Evolutionary conservation across 306 rosid species (phyloP).

Genomic region (Arachis stenosperma): DNA sequence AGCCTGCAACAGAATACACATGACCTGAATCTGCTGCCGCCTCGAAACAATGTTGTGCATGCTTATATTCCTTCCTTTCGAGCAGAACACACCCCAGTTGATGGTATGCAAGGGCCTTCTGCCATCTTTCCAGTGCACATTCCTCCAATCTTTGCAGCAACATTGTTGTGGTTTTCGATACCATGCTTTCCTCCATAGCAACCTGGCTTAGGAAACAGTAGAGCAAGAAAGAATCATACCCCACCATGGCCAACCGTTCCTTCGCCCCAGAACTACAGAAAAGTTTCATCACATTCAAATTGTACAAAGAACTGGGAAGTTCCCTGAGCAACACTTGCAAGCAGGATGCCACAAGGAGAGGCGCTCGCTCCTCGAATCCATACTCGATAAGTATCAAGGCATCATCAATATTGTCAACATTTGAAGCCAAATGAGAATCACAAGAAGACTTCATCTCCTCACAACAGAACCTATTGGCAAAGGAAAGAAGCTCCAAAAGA

Average conservation of each 20-base stretch:
- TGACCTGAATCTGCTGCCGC: slow-evolving; percentile 69
- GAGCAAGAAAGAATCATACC: slow-evolving; percentile 64
- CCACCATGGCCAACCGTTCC: slow-evolving; percentile 55
- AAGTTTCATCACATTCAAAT: slow-evolving; percentile 49
- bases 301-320: slow-evolving; percentile 55
- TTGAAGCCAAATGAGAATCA: slow-evolving; percentile 62
- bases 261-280: slow-evolving; percentile 59
- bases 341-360: slow-evolving; percentile 67
- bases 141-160: slow-evolving; percentile 67
- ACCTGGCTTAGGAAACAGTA: slow-evolving; percentile 76
- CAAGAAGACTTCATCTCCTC: slow-evolving; percentile 74
- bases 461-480: slow-evolving; percentile 74
- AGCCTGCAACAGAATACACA: slow-evolving; percentile 69
- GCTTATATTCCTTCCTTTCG: slow-evolving; percentile 59
- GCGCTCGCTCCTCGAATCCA: slow-evolving; percentile 69
- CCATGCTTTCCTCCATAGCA: slow-evolving; percentile 73
- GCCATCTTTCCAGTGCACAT: slow-evolving; percentile 64
- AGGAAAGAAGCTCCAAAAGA: slow-evolving; percentile 66
- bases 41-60: slow-evolving; percentile 54
- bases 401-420: slow-evolving; percentile 54
- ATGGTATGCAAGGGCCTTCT: slow-evolving; percentile 64
- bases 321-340: slow-evolving; percentile 71
- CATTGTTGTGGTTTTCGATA: slow-evolving; percentile 58
- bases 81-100: slow-evolving; percentile 71
- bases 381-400: slow-evolving; percentile 63